A percentile compares a stretch with the other conserved stretches of the same genome.
phyloP scores from a whole-genome alignment of 208 protist species.

The Trypanosomatidae sp. region DNA sequence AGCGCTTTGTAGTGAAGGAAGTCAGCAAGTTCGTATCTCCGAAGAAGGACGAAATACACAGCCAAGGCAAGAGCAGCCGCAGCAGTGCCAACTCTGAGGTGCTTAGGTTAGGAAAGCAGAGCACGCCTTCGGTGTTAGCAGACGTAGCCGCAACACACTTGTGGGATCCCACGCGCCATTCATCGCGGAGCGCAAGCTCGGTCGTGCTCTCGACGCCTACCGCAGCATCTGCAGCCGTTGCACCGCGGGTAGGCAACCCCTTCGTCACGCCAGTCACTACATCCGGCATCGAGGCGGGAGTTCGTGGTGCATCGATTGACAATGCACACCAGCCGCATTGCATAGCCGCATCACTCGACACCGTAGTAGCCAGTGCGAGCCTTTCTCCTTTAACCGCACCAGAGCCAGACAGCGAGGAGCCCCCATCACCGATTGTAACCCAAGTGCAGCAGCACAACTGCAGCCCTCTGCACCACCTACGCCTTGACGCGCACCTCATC shows the following conservation, averaged over 20 bases:
- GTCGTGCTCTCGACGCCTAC: neutral
- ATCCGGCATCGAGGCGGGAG: neutral
- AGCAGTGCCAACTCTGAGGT: neutral
- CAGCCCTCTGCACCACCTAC: neutral
- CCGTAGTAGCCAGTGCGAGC: neutral
- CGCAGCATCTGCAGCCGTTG: neutral
- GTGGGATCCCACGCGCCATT: neutral
- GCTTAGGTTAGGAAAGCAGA: neutral
- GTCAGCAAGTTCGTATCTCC: neutral
- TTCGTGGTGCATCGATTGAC: neutral
- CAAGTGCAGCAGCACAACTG: neutral
- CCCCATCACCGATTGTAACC: neutral
- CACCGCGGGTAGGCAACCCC: neutral
- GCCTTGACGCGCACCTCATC: neutral
- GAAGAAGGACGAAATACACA: neutral
- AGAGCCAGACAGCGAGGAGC: neutral
- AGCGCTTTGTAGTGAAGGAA: slow-evolving; percentile 24
- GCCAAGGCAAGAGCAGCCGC: neutral
- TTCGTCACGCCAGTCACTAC: neutral
- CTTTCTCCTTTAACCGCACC: neutral
- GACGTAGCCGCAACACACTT: neutral
- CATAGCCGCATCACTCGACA: neutral
- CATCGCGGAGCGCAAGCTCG: neutral
- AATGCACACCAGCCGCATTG: neutral
- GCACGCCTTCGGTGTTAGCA: neutral